Base-by-base conservation (phyloP, 2,329 filamentous ascomycete genomes). In the Sarocladium kiliense region DNA sequence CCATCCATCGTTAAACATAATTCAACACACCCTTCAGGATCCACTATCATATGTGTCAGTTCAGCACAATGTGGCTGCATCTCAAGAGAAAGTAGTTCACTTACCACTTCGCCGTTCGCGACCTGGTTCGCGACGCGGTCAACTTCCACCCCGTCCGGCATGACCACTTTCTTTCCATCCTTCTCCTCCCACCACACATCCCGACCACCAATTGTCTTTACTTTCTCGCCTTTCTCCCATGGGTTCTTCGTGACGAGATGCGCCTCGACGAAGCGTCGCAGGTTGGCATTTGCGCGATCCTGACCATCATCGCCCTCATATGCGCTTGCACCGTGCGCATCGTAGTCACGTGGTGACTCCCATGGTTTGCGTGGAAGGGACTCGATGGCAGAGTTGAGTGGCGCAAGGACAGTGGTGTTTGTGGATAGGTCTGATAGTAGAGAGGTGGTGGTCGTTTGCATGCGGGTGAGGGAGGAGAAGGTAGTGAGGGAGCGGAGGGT, bases 391-490 rank as follows among this genome's bases (percentile, higher is more conserved):
- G 81, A 84, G 76, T 99, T 97, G 54, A 89, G 75, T 1, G 94
- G 94, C 4, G 92, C 93, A 2, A 97, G 82, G 23, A 97, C 85
- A 2, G 91, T 97, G 16, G 89, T 89, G 67, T 93, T 92, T 56
- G 79, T 71, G 1, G 74, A 66, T 1, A 77, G 70, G 66, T 90
- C 81, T 62, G 88, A 81, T 14, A 97, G 81, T 1, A 89, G 87
- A 21, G 75, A 72, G 10, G 84, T 80, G 19, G 92, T 78, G n/a
- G 78, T 72, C 47, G 85, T 80, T 63, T 92, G 84, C 65, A 93
- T 87, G 57, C 91, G 84, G 4, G 87, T 86, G 64, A 96, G 84
- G 41, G 85, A 85, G 27, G 90, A 88, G 71, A 97, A 97, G 62
- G 92, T 86, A 60, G 90, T 91, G 66, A 96, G 88, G 58, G 78